Evolutionary conservation across 2,329 filamentous ascomycete species (phyloP), one percentile per base, ranked within the genome.

Genomic region (Xylogone sp.): DNA sequence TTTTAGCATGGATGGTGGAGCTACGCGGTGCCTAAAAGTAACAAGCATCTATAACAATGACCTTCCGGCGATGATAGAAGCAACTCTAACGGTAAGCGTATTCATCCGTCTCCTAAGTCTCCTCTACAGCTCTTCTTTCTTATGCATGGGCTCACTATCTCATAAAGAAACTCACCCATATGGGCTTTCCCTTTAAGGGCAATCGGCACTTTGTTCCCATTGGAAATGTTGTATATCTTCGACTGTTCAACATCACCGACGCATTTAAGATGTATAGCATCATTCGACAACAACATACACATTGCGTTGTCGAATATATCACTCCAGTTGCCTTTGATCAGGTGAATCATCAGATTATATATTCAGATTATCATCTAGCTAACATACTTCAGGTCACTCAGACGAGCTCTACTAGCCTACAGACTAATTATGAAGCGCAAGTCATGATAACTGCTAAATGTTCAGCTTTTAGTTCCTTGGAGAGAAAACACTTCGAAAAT

Each of bases 361-460:
- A n/a, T n/a, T 39, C n/a, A 7, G 5, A 39, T 39, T 39, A 18
- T 39, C 34, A 42, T 22, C 12, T 27, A 18, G n/a, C 16, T 42
- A 24, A 44, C 51, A 16, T 46, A 34, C 20, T 45, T 20, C 43
- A 71, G 67, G 52, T 64, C 18, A 52, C 68, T 29, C 62, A 63
- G 20, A 65, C 65, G 9, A 59, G 56, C 12, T 60, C 62, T 6
- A 57, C 60, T 20, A 55, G 61, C 42, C 64, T 67, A 27, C 64
- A 45, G 12, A 46, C 45, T 18, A 20, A 31, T 24, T 75, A 79
- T 55, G 81, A 84, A 66, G 82, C 79, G 18, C 78, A 83, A 60
- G 63, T 83, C 39, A 68, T 74, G 51, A 63, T 83, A 10, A 74
- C 72, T n/a, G 75, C 78, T 21, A 71, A 72, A 43, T 64, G 62